Conservation (phyloP, 2,329 filamentous ascomycete species). For the Cytospora piceae region DNA sequence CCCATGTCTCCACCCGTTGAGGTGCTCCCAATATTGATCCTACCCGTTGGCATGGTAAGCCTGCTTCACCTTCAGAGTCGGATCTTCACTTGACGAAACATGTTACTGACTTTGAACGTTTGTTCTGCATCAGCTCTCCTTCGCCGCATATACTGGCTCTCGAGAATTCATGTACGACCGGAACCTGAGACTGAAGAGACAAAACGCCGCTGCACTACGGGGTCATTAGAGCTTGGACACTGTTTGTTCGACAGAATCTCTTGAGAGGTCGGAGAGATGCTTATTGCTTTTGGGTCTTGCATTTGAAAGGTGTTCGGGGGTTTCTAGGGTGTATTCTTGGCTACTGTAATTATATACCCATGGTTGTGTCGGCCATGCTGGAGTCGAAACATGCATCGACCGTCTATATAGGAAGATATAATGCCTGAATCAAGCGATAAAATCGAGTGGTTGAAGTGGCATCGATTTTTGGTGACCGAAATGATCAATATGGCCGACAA, state of each 20-base stretch:
- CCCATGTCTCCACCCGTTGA: slow-evolving; percentile 29
- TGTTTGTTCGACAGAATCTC: background rate
- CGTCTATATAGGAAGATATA: too few relatives aligned
- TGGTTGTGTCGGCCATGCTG: too few relatives aligned
- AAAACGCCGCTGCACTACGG: slow-evolving; percentile 21
- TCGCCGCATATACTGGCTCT: slow-evolving; percentile 25
- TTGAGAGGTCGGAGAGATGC: slow-evolving; percentile 4
- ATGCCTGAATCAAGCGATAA: too few relatives aligned
- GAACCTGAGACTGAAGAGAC: slow-evolving; percentile 26
- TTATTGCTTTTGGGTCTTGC: slow-evolving; percentile 7
- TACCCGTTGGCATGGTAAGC: slow-evolving; percentile 28
- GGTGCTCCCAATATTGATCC: slow-evolving; percentile 26
- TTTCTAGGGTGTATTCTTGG: background rate
- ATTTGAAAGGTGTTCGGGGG: background rate
- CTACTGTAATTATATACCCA: background rate
- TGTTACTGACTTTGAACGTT: background rate
- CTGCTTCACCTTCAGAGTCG: background rate
- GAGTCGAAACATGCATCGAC: too few relatives aligned
- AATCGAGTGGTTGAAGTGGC: too few relatives aligned
- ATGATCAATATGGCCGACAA: too few relatives aligned
- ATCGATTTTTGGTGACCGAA: too few relatives aligned
- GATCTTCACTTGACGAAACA: background rate
- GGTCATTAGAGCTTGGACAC: background rate
- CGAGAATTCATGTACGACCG: slow-evolving; percentile 28
- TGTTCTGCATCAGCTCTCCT: slow-evolving; percentile 11